These are phyloP conservation scores for Picea engelmannii DNA, from an alignment of 83 land plant genomes.

Conservation along the genomic window DNA sequence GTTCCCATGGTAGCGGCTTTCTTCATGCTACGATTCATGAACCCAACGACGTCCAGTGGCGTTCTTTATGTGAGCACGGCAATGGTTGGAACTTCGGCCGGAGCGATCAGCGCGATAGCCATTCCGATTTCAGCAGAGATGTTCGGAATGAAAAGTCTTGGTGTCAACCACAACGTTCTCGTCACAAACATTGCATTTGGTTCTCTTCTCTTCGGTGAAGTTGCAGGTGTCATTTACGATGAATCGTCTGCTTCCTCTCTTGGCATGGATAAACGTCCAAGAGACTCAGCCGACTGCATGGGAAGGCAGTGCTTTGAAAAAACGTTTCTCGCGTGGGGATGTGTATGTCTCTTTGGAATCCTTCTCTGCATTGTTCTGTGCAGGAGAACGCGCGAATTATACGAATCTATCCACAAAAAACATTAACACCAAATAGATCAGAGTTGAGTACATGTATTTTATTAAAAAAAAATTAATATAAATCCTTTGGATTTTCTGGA, in stretches of 20 bases:
- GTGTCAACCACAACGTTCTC: too few species aligned
- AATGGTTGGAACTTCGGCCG: constrained; percentile 51
- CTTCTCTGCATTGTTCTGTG: too few species aligned
- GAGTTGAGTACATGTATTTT: too few species aligned
- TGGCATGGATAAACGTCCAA: too few species aligned
- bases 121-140: constrained; percentile 58
- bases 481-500: too few species aligned
- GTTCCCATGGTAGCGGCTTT: constrained; percentile 48
- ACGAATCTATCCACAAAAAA: not conserved
- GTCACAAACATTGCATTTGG: too few species aligned
- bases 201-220: constrained; percentile 22
- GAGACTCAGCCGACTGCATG: constrained; percentile 21
- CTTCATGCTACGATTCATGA: constrained; percentile 25
- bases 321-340: constrained; percentile 26
- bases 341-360: too few species aligned
- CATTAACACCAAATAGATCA: too few species aligned
- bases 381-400: not conserved
- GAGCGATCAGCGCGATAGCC: constrained; percentile 50
- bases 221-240: constrained; percentile 31
- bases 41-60: not conserved
- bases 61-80: constrained; percentile 30
- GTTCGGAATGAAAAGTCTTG: constrained; percentile 7
- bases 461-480: too few species aligned
- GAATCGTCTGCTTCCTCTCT: not conserved
- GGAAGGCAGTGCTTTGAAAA: constrained; percentile 36